Base-by-base conservation (phyloP, 345 rosid species). In the Citropsis articulata region DNA sequence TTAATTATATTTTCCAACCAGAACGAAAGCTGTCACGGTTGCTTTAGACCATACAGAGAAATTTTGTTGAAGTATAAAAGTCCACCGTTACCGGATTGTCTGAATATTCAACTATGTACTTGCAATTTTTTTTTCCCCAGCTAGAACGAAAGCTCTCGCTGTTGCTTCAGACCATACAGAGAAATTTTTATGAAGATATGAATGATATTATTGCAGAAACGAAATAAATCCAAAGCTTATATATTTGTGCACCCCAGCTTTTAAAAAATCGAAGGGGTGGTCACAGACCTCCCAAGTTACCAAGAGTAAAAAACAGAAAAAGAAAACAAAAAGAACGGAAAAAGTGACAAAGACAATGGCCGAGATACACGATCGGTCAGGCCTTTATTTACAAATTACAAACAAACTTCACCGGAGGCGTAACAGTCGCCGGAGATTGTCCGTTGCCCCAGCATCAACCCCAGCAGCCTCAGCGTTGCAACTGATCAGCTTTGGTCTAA, bases 341-440 rank as follows among this genome's bases (percentile, higher is more conserved):
- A 56, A 72, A 62, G 70, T 33, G 63, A 70, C 75, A 59, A 28
- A 48, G 31, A 74, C 75, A 76, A 66, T 66, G 66, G 57, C 66
- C 57, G 19, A 61, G 76, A 48, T 65, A 78, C 22, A 66, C 33
- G 66, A 66, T 80, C 70, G 78, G 66, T 48, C 59, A 66, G 65
- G 75, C 81, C 82, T 59, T 72, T 79, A 72, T 82, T 80, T 81
- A 65, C 68, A 76, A 45, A 30, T 6, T 10, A 21, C 57, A 83
- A 69, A 56, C 48, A 40, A 35, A 42, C 56, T 63, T 91, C 88
- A 91, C 69, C 81, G 88, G 84, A 93, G 89, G 78, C 90, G 93
- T 71, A 91, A 79, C 59, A 91, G 84, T 57, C 94, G 89, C 53
- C 92, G 89, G 87, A 85, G 92, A 75, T 82, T 81, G 72, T 90